Conservation (phyloP, 108 stramenopile genomes). For the Fragilaria crotonensis region DNA sequence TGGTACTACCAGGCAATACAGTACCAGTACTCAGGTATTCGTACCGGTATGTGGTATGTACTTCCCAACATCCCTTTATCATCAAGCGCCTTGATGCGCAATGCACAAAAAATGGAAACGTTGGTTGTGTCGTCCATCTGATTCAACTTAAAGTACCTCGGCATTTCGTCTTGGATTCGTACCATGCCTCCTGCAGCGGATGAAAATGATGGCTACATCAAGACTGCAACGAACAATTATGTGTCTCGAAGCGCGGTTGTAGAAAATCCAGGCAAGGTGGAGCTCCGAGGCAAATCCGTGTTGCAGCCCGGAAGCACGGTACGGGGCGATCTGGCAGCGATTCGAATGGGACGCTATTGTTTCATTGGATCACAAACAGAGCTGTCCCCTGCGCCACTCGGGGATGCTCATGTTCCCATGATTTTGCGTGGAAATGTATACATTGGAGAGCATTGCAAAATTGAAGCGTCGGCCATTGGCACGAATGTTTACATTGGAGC, state of each 20-base stretch:
- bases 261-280: conserved; percentile 31
- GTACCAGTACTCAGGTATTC: too few species aligned
- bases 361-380: conserved; percentile 17
- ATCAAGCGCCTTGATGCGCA: too few species aligned
- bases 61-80: too few species aligned
- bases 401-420: conserved; percentile 17
- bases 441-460: conserved; percentile 32
- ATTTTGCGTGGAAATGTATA: conserved; percentile 33
- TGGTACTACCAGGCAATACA: too few species aligned
- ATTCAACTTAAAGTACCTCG: too few species aligned
- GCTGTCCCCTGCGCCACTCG: conserved; percentile 6
- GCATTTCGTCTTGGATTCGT: too few species aligned
- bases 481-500: conserved; percentile 31
- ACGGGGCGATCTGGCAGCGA: conserved; percentile 32
- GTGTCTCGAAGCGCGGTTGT: conserved; percentile 35
- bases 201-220: conserved; percentile 23
- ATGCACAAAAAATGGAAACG: too few species aligned
- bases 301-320: conserved; percentile 20
- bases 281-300: conserved; percentile 39
- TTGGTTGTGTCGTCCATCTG: too few species aligned
- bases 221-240: conserved; percentile 43
- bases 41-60: too few species aligned
- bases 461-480: conserved; percentile 48
- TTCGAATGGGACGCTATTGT: conserved; percentile 38
- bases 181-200: too few species aligned